These are phyloP conservation scores for Geosmithia morbida DNA, from an alignment of 2,329 filamentous ascomycete species.

Conservation along the genomic window DNA sequence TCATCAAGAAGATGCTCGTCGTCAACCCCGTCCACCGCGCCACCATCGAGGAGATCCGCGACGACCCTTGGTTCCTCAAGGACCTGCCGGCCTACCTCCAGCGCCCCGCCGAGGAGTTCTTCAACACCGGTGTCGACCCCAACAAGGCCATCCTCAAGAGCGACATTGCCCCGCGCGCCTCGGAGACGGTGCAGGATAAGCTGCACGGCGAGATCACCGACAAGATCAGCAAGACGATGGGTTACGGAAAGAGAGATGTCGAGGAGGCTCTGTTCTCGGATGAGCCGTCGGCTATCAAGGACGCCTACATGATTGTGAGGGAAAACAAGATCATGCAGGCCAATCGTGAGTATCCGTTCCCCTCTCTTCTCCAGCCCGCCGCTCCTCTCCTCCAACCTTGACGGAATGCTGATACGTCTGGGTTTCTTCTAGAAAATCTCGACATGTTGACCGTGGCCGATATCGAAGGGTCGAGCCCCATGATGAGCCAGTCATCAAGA, in stretches of 20 bases:
- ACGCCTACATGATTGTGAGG: slow-evolving; percentile 93
- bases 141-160: slow-evolving; percentile 79
- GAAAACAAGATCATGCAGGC: slow-evolving; percentile 97
- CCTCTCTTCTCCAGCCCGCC: background rate
- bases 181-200: slow-evolving; percentile 69
- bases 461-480: slow-evolving; percentile 28
- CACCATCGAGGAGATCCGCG: slow-evolving; percentile 83
- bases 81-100: slow-evolving; percentile 78
- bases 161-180: slow-evolving; percentile 66
- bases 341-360: slow-evolving; percentile 53
- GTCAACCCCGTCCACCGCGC: slow-evolving; percentile 91
- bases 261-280: slow-evolving; percentile 84
- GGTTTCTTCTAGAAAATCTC: slow-evolving; percentile 13
- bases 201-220: slow-evolving; percentile 85
- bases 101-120: slow-evolving; percentile 78
- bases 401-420: slow-evolving; percentile 9
- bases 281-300: slow-evolving; percentile 95
- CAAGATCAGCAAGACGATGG: slow-evolving; percentile 96
- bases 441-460: slow-evolving; percentile 17
- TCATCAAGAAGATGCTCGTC: slow-evolving; percentile 89
- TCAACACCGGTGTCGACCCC: slow-evolving; percentile 86
- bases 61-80: slow-evolving; percentile 87
- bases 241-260: slow-evolving; percentile 88
- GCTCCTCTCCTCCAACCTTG: too few species aligned
- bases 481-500: slow-evolving; percentile 39